Evolutionary conservation across 305 asterid species (phyloP), one percentile per base, ranked within the genome.

Genomic region (Fraxinus paxiana): DNA sequence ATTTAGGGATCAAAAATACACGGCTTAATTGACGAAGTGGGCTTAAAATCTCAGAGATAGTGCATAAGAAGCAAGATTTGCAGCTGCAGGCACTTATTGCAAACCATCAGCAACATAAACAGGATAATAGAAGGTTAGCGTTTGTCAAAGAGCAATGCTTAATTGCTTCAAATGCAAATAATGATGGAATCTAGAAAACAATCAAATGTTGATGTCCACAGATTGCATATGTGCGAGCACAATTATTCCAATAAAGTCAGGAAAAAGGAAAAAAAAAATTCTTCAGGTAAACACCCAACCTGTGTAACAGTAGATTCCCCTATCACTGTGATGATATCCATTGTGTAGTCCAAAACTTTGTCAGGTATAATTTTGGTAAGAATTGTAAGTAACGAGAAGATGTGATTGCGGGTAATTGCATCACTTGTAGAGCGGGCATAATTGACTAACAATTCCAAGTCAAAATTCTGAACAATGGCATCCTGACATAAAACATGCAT

Each of bases 231-330:
- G 5, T 38, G 15, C 12, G 6, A 17, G 38, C 43, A 70, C 6
- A 30, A 10, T 43, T 4, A 67, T 22, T 54, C 37, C 10, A 28
- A 30, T 15, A 22, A 78, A 43, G 18, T 31, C 65, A 31, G 34
- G 51, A 56, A 22, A 33, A 43, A 30, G 35, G 56, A 20, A 59
- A 34, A 30, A 59, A 34, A 77, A 24, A 71, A 30, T 18, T 51
- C 34, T 77, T 43, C 74, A 79, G 61, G 63, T 73, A 61, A 61
- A 76, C 46, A 82, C 69, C 87, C 78, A 85, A 95, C 99, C 99
- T 94, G 97, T 76, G 91, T 83, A 37, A 90, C 80, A 54, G 97
- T 91, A 75, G 95, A 91, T 80, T 94, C 97, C 70, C 95, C 98
- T 70, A 88, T 83, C 73, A 89, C 88, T 34, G 86, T 80, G 61